Conservation (phyloP, 148 eudicot species). For the Diospyros lotus region DNA sequence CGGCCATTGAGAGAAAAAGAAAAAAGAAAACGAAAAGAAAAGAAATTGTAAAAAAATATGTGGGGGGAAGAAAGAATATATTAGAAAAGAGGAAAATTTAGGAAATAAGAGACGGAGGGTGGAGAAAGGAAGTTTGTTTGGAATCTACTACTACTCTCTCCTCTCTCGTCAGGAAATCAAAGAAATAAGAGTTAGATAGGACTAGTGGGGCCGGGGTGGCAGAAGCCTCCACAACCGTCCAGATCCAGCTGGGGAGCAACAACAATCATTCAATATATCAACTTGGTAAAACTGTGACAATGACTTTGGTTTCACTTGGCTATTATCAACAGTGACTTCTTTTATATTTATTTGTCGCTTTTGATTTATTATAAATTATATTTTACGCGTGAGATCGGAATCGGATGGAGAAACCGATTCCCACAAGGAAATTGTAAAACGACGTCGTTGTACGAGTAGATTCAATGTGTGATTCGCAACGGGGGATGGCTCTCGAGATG, state of each 20-base stretch:
- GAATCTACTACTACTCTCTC: slow-evolving; percentile 18
- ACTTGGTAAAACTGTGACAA: neutral
- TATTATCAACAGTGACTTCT: too few relatives aligned
- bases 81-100: too few relatives aligned
- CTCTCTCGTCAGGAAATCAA: neutral
- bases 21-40: neutral
- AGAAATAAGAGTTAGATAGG: slow-evolving; percentile 7
- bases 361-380: neutral
- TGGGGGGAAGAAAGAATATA: too few relatives aligned
- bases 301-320: too few relatives aligned
- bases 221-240: slow-evolving; percentile 18
- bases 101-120: neutral
- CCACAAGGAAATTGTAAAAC: neutral
- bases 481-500: neutral
- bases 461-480: neutral
- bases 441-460: neutral
- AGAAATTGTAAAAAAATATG: too few relatives aligned
- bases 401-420: neutral
- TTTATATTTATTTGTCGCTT: too few relatives aligned
- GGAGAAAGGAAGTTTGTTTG: slow-evolving; percentile 8
- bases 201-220: slow-evolving; percentile 20
- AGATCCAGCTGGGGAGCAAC: slow-evolving; percentile 19
- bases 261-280: neutral
- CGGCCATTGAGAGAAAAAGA: neutral
- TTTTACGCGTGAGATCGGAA: neutral